phyloP scores from a whole-genome alignment of 176 grass and related monocot species.

The Musa beccarii region DNA sequence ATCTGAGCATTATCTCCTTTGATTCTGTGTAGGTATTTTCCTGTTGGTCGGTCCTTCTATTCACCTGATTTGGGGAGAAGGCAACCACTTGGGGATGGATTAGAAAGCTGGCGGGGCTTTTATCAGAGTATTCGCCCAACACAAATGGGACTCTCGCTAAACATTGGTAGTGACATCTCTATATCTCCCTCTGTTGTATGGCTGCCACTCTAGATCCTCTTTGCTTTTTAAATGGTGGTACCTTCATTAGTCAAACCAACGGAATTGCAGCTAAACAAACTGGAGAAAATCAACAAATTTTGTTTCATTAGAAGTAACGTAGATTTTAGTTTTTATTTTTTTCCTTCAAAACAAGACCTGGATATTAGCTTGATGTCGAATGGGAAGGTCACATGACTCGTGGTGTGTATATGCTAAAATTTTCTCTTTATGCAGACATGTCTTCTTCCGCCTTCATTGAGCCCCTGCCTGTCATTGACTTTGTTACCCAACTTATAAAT shows the following conservation, averaged over 20 bases:
- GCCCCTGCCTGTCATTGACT: constrained; percentile 69
- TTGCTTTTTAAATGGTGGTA: background rate
- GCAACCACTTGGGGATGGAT: constrained; percentile 69
- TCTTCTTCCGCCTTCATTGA: constrained; percentile 93
- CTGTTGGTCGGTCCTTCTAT: constrained; percentile 74
- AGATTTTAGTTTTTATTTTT: no score
- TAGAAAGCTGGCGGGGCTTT: constrained; percentile 93
- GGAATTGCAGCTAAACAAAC: no score
- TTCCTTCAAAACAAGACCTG: no score
- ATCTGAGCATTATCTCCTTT: background rate
- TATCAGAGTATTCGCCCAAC: constrained; percentile 95
- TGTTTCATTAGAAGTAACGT: no score
- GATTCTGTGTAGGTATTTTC: constrained; percentile 42
- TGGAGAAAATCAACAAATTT: no score
- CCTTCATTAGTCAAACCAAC: no score
- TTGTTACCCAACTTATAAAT: constrained; percentile 61
- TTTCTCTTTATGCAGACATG: constrained; percentile 55
- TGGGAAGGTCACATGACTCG: no score
- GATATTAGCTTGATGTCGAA: no score
- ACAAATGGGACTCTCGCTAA: constrained; percentile 91
- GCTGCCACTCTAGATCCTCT: background rate
- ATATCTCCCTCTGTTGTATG: background rate
- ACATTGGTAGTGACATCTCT: constrained; percentile 45
- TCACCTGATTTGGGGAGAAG: constrained; percentile 59
- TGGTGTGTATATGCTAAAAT: no score